Evolutionary conservation across 148 eudicot genomes (phyloP), one percentile per base, ranked within the genome.

Genomic region (Rhododendron simsii): DNA sequence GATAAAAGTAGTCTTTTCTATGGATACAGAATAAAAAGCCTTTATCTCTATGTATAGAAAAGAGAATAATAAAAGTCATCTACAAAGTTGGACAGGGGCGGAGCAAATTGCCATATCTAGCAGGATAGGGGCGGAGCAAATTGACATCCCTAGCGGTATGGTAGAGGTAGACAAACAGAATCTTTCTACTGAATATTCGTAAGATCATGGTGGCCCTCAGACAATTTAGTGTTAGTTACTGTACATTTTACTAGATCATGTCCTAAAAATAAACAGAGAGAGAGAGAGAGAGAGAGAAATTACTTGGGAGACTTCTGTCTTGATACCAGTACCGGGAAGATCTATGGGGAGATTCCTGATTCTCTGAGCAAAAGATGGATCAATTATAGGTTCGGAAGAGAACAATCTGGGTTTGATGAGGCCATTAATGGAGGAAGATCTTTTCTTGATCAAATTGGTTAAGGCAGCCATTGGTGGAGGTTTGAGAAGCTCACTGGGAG

Each of bases 301-400:
- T 74, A 89, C 86, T 88, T 96, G 94, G 77, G 98, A 91, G 53
- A 92, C 99, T 86, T 96, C 91, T 9, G 82, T 84, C 92, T 89
- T 93, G 93, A 96, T 93, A 82, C 89, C 86, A 14, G 98, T 94
- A 18, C 91, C 91, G 71, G 91, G 93, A 55, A 92, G 91, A 89
- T 87, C 71, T 78, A 87, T 82, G 80, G 92, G 96, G 71, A 93
- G 91, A 90, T 91, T 93, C 84, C 91, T 90, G 45, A 89, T 55
- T 84, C 91, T 89, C 65, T 88, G 91, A 83, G 57, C 90, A 89
- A 91, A 91, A 37, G 87, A 57, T 10, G 90, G 83, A 85, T 90
- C 93, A 26, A 79, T 84, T 39, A 86, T 23, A 18, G 90, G 82
- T 74, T 90, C 69, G 20, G 87, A 26, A 39, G 92, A 86, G 86